Evolutionary conservation across 2,329 filamentous ascomycete genomes (phyloP).

Genomic region (Fusarium cyanostomum): DNA sequence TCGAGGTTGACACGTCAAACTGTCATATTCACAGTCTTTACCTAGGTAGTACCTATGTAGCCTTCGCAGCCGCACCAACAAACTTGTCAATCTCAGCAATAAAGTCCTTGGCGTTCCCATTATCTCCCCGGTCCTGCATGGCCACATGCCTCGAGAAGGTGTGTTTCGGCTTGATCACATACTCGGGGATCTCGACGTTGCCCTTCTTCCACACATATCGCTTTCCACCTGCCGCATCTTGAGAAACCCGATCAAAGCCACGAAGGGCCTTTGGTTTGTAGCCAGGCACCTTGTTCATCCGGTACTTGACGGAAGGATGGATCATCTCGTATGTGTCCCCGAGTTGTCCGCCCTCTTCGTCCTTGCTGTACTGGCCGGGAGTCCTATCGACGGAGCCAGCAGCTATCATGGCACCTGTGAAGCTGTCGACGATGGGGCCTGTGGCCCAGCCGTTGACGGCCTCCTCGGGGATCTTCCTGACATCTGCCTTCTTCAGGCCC

Average conservation of each 20-base stretch:
- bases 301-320: conserved; percentile 37
- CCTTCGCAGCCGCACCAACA: conserved; percentile 2
- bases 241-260: conserved; percentile 21
- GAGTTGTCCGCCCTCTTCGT: conserved; percentile 11
- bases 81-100: conserved; percentile 24
- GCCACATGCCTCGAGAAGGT: conserved; percentile 29
- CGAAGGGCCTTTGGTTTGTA: conserved; percentile 34
- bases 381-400: conserved; percentile 21
- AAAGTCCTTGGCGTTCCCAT: conserved; percentile 25
- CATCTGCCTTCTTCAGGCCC: conserved; percentile 27
- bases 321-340: conserved; percentile 35
- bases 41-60: neutral
- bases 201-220: conserved; percentile 32
- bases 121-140: conserved; percentile 19
- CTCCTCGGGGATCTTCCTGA: conserved; percentile 25
- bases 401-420: conserved; percentile 32
- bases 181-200: conserved; percentile 29
- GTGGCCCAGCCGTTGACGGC: conserved; percentile 38
- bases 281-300: conserved; percentile 27
- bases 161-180: conserved; percentile 34
- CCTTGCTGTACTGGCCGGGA: conserved; percentile 31
- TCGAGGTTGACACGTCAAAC: too few relatives aligned
- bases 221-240: conserved; percentile 3
- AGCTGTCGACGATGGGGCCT: conserved; percentile 40
- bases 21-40: neutral